These are phyloP conservation scores for Chondrostereum purpureum DNA, from an alignment of 1,284 basidiomycete species.

Conservation along the genomic window DNA sequence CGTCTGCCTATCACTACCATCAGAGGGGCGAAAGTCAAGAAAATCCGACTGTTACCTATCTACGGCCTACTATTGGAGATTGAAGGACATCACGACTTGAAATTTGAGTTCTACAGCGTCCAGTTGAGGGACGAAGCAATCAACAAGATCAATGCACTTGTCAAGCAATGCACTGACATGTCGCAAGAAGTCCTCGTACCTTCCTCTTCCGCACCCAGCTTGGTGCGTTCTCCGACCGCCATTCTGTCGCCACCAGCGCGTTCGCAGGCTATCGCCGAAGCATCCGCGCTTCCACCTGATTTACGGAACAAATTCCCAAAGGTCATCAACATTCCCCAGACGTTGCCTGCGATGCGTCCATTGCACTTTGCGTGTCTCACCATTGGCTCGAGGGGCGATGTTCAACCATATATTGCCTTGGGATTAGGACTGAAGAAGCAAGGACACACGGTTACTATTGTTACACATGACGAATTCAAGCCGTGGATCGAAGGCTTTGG, in stretches of 20 bases:
- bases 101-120: slow-evolving; percentile 43
- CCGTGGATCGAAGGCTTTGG: slow-evolving; percentile 54
- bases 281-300: slow-evolving; percentile 16
- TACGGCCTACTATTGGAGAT: slow-evolving; percentile 44
- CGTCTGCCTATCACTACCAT: slow-evolving; percentile 43
- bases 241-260: slow-evolving; percentile 35
- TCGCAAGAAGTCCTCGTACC: slow-evolving; percentile 5
- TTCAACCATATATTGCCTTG: slow-evolving; percentile 48
- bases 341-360: slow-evolving; percentile 25
- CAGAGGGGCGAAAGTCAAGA: slow-evolving; percentile 30
- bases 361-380: slow-evolving; percentile 41
- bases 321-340: slow-evolving; percentile 40
- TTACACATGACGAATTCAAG: slow-evolving; percentile 61
- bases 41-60: slow-evolving; percentile 1
- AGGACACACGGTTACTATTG: slow-evolving; percentile 52
- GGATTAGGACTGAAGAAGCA: slow-evolving; percentile 41
- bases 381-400: slow-evolving; percentile 46
- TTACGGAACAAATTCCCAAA: slow-evolving; percentile 32
- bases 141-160: slow-evolving; percentile 23
- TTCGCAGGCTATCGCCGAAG: slow-evolving; percentile 22
- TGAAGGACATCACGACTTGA: slow-evolving; percentile 41
- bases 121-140: slow-evolving; percentile 42
- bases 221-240: slow-evolving; percentile 23
- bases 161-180: slow-evolving; percentile 10
- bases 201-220: slow-evolving; percentile 5